A percentile compares a stretch with the other conserved stretches of the same genome.
These are phyloP conservation scores for Pythium aphanidermatum DNA, from an alignment of 352 stramenopile genomes.

Conservation along the genomic window DNA sequence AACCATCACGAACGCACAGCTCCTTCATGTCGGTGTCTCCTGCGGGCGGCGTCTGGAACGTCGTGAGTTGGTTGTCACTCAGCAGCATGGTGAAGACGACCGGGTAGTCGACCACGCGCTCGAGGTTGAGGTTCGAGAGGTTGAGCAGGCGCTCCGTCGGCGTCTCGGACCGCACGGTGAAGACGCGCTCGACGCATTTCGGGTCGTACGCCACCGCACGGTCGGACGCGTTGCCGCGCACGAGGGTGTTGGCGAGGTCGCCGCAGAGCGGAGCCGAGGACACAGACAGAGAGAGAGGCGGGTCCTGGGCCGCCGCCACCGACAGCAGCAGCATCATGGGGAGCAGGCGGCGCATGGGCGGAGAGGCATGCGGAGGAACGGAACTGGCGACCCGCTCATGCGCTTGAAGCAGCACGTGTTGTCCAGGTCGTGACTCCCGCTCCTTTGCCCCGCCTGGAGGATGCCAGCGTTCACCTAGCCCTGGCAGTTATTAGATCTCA, in stretches of 20 bases:
- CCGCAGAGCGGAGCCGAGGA: no score
- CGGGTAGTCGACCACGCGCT: conserved; percentile 38
- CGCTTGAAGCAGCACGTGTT: no score
- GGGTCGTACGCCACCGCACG: conserved; percentile 51
- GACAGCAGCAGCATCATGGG: no score
- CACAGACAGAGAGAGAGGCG: no score
- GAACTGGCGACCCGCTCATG: no score
- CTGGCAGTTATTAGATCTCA: no score
- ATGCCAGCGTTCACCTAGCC: no score
- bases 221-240: conserved; percentile 24
- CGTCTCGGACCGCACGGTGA: conserved; percentile 30
- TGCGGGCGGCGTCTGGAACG: conserved; percentile 26
- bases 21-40: conserved; percentile 56
- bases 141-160: conserved; percentile 41
- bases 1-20: conserved; percentile 16
- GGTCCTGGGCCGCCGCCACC: no score
- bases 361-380: no score
- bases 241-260: conserved; percentile 39
- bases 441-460: no score
- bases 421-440: no score
- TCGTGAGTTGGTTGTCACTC: conserved; percentile 50
- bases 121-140: conserved; percentile 56
- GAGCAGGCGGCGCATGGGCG: no score
- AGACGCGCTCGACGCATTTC: conserved; percentile 31
- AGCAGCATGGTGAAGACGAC: conserved; percentile 47